Evolutionary conservation across 1,139 yeast genomes (phyloP).

Genomic region (Hyphopichia fennica): DNA sequence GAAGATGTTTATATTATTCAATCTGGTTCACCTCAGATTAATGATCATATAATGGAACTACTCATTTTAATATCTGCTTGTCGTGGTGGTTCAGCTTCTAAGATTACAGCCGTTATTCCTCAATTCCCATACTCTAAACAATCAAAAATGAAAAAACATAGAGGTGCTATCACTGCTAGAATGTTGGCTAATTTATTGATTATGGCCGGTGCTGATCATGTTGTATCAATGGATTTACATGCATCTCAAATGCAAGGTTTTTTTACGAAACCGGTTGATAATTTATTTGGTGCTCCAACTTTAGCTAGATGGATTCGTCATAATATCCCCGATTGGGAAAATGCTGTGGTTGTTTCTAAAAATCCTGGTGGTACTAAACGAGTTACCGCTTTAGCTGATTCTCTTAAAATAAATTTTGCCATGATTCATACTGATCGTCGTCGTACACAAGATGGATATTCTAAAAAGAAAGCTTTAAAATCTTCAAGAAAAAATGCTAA

Average conservation of each 20-base stretch:
- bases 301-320: constrained; percentile 95
- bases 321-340: constrained; percentile 77
- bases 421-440: constrained; percentile 99
- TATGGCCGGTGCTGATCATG: constrained; percentile 99
- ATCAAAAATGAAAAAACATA: constrained; percentile 95
- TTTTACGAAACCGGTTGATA: constrained; percentile 95
- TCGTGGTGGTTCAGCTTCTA: constrained; percentile 95
- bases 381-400: constrained; percentile 95
- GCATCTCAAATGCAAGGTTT: constrained; percentile 99
- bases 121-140: constrained; percentile 98
- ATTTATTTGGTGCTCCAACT: constrained; percentile 94
- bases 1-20: constrained; percentile 96
- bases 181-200: constrained; percentile 93
- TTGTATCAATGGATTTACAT: constrained; percentile 95
- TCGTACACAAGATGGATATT: constrained; percentile 74
- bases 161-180: constrained; percentile 99
- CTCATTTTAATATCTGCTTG: constrained; percentile 92
- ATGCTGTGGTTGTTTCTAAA: constrained; percentile 87
- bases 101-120: constrained; percentile 96
- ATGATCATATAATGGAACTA: constrained; percentile 96
- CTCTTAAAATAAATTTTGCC: constrained; percentile 92
- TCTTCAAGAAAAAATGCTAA: constrained; percentile 13
- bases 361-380: constrained; percentile 99
- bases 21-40: constrained; percentile 84
- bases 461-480: constrained; percentile 38